Evolutionary conservation across 169 alveolate species (phyloP).

Genomic region (Ichthyophthirius multifiliis): DNA sequence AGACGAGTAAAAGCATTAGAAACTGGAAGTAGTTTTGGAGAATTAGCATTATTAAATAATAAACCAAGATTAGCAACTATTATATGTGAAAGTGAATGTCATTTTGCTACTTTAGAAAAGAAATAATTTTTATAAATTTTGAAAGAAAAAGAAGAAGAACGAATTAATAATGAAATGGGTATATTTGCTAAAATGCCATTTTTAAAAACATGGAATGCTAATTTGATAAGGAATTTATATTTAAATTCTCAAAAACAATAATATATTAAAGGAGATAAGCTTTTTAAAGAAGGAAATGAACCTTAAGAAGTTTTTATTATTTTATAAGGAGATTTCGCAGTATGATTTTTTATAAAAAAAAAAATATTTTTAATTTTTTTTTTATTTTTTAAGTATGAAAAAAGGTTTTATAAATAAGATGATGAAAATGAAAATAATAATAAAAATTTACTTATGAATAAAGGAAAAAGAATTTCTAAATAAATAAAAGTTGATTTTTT

Average conservation of each 20-base stretch:
- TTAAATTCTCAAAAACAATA: conserved; percentile 16
- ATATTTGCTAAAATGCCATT: conserved; percentile 30
- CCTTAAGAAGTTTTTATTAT: conserved; percentile 30
- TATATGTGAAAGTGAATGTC: conserved; percentile 39
- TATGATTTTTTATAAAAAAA: neutral
- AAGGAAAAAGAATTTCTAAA: too few relatives aligned
- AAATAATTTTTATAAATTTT: conserved; percentile 48
- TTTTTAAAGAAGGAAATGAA: conserved; percentile 38
- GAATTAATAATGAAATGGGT: conserved; percentile 27
- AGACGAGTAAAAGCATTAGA: neutral
- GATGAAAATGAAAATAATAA: neutral
- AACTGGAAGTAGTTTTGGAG: conserved; percentile 67
- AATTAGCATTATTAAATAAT: conserved; percentile 57
- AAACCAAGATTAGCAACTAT: conserved; percentile 71
- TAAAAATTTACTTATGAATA: too few relatives aligned
- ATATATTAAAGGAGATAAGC: conserved; percentile 24
- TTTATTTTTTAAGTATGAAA: neutral
- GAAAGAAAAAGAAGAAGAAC: conserved; percentile 46
- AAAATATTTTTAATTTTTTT: too few relatives aligned
- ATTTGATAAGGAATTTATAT: neutral
- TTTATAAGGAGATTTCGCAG: conserved; percentile 48
- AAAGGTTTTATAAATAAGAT: too few relatives aligned
- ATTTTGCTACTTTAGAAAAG: conserved; percentile 58
- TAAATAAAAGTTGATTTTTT: too few relatives aligned
- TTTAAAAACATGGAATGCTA: conserved; percentile 16